Conservation (phyloP, 2,329 filamentous ascomycete genomes). For the Alternaria gansuensis region DNA sequence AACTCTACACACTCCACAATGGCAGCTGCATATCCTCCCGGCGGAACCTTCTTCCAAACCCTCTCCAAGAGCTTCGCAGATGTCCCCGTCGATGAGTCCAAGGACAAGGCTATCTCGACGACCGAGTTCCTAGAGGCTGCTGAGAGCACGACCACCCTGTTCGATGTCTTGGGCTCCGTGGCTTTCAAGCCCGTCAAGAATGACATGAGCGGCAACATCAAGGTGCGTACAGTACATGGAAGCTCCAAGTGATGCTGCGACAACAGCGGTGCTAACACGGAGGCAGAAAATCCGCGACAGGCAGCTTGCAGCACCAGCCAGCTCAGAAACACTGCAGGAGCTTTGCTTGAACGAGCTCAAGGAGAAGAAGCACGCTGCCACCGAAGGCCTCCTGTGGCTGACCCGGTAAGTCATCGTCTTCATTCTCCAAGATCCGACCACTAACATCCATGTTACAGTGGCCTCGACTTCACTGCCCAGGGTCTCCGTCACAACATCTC, state of each 20-base stretch:
- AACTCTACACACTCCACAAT: slow-evolving; percentile 29
- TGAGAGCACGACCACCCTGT: slow-evolving; percentile 85
- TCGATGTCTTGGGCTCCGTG: slow-evolving; percentile 72
- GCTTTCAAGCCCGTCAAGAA: slow-evolving; percentile 91
- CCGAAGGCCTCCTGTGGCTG: slow-evolving; percentile 91
- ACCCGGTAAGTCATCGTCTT: slow-evolving; percentile 69
- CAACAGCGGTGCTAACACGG: neutral
- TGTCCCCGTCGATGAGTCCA: slow-evolving; percentile 77
- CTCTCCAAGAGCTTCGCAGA: slow-evolving; percentile 84
- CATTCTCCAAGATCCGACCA: neutral
- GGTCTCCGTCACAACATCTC: slow-evolving; percentile 80
- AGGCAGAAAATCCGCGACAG: slow-evolving; percentile 86
- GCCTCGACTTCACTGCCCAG: slow-evolving; percentile 90
- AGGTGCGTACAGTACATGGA: slow-evolving; percentile 63
- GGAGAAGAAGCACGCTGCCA: slow-evolving; percentile 85
- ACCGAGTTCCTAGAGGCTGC: slow-evolving; percentile 90
- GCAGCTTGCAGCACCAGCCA: slow-evolving; percentile 76
- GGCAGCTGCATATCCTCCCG: slow-evolving; percentile 58
- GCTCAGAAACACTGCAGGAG: slow-evolving; percentile 85
- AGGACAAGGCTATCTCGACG: slow-evolving; percentile 81
- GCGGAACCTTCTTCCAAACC: slow-evolving; percentile 84
- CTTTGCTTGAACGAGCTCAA: slow-evolving; percentile 88
- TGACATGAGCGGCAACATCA: slow-evolving; percentile 91
- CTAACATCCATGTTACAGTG: slow-evolving; percentile 62
- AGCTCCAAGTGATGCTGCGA: neutral